Evolutionary conservation across 2,329 filamentous ascomycete species (phyloP), one percentile per base, ranked within the genome.

Genomic region (Pestalotiopsis sp.): DNA sequence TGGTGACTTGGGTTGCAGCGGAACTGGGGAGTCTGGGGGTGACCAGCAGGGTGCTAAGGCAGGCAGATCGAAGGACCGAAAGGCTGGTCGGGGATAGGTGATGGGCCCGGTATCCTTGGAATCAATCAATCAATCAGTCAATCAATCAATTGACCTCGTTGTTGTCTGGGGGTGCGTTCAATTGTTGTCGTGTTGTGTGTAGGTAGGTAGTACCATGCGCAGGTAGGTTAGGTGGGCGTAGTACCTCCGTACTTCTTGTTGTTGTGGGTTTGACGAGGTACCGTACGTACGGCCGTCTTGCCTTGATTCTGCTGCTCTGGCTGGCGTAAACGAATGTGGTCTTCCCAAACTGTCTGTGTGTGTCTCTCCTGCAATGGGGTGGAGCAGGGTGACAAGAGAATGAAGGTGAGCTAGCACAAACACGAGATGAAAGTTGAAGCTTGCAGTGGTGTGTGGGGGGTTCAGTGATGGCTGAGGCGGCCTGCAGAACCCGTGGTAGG

Each of bases 321-420:
- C 55, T 59, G 23, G 45, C 45, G 14, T 52, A 14, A 20, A 36
- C 31, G 31, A 36, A 36, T 52, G 45, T 52, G 20, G 45, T 52
- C 45, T 52, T 17, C 45, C 45, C 45, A 52, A 38, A 41, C 60
- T 41, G 27, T 39, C 27, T 63, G 60, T 38, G 12, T 63, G 39
- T 49, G 62, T 64, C 62, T n/a, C n/a, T 45, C 45, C 64, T 57
- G 64, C 64, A 65, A 49, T 13, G n/a, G 41, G 64, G 64, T 65
- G 64, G 64, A 65, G 64, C 20, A 52, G 45, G 45, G 45, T 52
- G 45, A 65, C 41, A 55, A 23, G 25, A 55, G 25, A 65, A 36
- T 25, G 27, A 55, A 14, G 31, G 31, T 25, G 27, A 65, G 64
- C 41, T 64, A 64, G 62, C 62, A 65, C 64, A 65, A 45, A 65